A percentile compares a stretch with the other conserved stretches of the same genome.
Evolutionary conservation across 805 yeast species (phyloP).

Genomic region (Isabelozyma rhagii): DNA sequence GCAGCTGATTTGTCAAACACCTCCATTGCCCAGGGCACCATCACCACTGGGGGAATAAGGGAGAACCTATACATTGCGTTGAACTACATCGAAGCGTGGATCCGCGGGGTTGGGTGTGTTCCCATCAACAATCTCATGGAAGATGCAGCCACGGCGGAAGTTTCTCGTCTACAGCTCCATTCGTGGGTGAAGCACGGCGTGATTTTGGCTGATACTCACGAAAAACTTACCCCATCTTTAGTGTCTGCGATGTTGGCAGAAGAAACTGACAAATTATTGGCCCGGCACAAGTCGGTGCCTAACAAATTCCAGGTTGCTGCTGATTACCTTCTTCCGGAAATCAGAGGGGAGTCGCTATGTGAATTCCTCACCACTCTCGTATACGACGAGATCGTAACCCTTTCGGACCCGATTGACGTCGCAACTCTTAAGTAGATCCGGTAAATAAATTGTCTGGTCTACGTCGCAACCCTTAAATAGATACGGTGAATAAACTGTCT

Average conservation of each 20-base stretch:
- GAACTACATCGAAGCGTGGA: constrained; percentile 18
- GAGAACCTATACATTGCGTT: constrained; percentile 17
- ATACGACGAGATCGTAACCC: constrained; percentile 14
- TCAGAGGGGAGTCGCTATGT: constrained; percentile 13
- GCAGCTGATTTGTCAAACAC: constrained; percentile 13
- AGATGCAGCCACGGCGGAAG: constrained; percentile 23
- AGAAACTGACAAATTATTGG: constrained; percentile 9
- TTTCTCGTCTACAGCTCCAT: constrained; percentile 15
- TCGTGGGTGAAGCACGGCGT: constrained; percentile 18
- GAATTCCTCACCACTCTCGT: constrained; percentile 18
- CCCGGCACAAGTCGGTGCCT: background rate
- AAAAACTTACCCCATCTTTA: constrained; percentile 12
- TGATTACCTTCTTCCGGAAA: constrained; percentile 13
- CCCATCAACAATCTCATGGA: constrained; percentile 20
- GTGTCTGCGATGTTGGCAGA: constrained; percentile 8
- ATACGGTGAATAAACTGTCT: too few relatives aligned
- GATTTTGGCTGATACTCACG: constrained; percentile 9
- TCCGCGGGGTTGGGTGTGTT: constrained; percentile 18
- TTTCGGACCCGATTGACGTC: constrained; percentile 10
- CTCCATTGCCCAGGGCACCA: constrained; percentile 7
- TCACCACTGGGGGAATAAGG: constrained; percentile 15
- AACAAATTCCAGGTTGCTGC: constrained; percentile 15
- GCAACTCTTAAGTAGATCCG: background rate
- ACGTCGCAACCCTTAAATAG: too few relatives aligned
- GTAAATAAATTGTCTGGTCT: too few relatives aligned